These are phyloP conservation scores for Aspergillus fumigatus DNA, from an alignment of 2,329 filamentous ascomycete species.

Conservation along the genomic window DNA sequence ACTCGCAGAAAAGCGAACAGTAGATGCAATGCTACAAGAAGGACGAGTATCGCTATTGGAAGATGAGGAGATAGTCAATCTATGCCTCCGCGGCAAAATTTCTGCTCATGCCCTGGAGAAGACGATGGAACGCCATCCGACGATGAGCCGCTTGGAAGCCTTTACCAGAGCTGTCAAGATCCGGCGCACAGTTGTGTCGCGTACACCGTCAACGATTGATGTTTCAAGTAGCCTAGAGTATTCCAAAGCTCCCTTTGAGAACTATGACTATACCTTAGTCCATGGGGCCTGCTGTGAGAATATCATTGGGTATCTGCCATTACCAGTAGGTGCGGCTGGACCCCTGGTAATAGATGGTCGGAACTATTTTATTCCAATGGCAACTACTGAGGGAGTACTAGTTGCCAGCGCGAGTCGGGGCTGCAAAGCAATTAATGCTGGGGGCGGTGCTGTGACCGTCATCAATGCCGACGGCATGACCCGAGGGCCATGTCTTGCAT, in stretches of 20 bases:
- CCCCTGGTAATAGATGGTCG: conserved; percentile 91
- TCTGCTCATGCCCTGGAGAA: conserved; percentile 93
- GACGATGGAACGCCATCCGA: conserved; percentile 72
- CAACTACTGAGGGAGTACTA: conserved; percentile 94
- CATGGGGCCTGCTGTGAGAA: conserved; percentile 98
- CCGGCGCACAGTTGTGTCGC: conserved; percentile 77
- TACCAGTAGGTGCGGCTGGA: conserved; percentile 91
- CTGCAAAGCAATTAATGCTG: conserved; percentile 95
- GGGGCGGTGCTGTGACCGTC: conserved; percentile 87
- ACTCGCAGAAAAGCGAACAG: conserved; percentile 61
- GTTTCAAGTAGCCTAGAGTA: conserved; percentile 70
- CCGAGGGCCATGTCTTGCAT: conserved; percentile 86
- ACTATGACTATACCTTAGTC: conserved; percentile 94
- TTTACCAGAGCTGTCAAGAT: conserved; percentile 88
- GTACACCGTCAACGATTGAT: conserved; percentile 76
- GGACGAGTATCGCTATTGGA: conserved; percentile 72
- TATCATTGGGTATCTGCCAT: conserved; percentile 89
- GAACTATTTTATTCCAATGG: conserved; percentile 97
- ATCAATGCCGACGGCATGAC: conserved; percentile 96
- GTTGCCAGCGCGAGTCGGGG: conserved; percentile 91
- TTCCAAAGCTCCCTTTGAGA: conserved; percentile 80
- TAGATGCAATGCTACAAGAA: conserved; percentile 73
- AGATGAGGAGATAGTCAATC: conserved; percentile 78
- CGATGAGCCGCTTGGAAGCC: conserved; percentile 46
- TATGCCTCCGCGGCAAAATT: conserved; percentile 86